phyloP scores from a whole-genome alignment of 352 stramenopile species.

The Globisporangium emineosum region DNA sequence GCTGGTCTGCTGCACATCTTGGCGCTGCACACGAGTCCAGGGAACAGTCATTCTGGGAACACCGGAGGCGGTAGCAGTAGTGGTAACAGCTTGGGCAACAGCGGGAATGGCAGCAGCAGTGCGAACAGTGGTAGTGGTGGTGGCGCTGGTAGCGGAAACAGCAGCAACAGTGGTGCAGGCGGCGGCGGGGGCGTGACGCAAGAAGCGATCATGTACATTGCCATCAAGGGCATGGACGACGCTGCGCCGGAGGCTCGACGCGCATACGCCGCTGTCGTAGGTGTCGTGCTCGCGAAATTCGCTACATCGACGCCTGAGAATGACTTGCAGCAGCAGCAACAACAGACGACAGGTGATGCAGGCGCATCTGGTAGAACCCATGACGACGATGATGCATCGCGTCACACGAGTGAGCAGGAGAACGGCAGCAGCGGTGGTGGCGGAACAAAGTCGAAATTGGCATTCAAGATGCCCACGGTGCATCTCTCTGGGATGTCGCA shows the following conservation, averaged over 20 bases:
- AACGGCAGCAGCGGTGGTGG: constrained; percentile 8
- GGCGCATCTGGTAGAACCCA: constrained; percentile 11
- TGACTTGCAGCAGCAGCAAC: constrained; percentile 28
- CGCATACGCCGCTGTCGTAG: constrained; percentile 63
- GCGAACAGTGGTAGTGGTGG: constrained; percentile 15
- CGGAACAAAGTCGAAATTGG: constrained; percentile 51
- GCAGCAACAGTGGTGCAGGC: constrained; percentile 8
- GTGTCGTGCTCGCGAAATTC: constrained; percentile 77
- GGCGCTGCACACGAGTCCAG: constrained; percentile 42
- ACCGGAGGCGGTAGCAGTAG: constrained; percentile 6
- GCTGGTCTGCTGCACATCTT: constrained; percentile 65
- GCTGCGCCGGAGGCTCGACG: constrained; percentile 51
- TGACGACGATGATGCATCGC: constrained; percentile 29
- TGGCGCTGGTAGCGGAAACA: background rate
- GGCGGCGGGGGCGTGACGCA: constrained; percentile 42
- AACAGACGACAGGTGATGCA: constrained; percentile 9
- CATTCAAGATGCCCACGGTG: constrained; percentile 60
- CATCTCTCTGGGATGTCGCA: constrained; percentile 63
- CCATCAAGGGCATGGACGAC: constrained; percentile 80
- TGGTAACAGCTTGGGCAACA: constrained; percentile 19
- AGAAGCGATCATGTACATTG: constrained; percentile 67
- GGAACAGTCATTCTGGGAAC: constrained; percentile 12
- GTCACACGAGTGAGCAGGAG: constrained; percentile 17
- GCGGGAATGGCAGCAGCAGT: constrained; percentile 12
- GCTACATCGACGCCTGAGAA: constrained; percentile 44